Percentiles rank a stretch among this genome's conserved stretches.
phyloP scores from a whole-genome alignment of 805 yeast species.

The Saturnispora zaruensis region DNA sequence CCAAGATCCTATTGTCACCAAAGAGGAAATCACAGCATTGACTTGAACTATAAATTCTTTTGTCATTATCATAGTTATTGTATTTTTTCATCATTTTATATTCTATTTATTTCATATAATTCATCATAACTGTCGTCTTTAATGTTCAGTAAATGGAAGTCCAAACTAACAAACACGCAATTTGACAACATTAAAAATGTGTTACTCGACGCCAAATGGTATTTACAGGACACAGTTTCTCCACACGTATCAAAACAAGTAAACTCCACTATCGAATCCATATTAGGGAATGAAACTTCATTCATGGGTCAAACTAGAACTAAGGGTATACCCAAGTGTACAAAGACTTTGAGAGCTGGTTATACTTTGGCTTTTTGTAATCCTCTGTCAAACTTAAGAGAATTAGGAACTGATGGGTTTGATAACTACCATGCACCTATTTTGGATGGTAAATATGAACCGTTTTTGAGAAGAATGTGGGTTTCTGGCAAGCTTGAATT shows the following conservation, averaged over 20 bases:
- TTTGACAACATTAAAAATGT: constrained; percentile 10
- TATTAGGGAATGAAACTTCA: constrained; percentile 8
- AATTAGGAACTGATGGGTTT: constrained; percentile 66
- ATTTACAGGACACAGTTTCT: constrained; percentile 24
- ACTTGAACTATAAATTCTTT: not conserved
- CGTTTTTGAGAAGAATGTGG: constrained; percentile 68
- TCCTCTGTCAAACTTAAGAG: constrained; percentile 40
- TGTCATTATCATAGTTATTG: not conserved
- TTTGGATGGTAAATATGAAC: constrained; percentile 4
- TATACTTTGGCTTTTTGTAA: constrained; percentile 63
- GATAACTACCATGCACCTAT: constrained; percentile 69
- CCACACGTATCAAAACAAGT: constrained; percentile 22
- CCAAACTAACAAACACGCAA: constrained; percentile 1
- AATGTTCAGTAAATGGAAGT: not conserved
- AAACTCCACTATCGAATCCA: constrained; percentile 24
- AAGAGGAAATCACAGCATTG: constrained; percentile 17
- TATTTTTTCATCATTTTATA: not conserved
- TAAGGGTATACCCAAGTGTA: not conserved
- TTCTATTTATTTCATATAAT: not conserved
- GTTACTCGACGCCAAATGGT: constrained; percentile 20
- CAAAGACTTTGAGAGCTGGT: constrained; percentile 29
- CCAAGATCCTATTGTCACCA: constrained; percentile 19
- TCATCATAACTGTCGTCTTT: not conserved
- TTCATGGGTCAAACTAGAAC: constrained; percentile 14
- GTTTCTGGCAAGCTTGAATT: constrained; percentile 55